A percentile compares a stretch with the other conserved stretches of the same genome.
Conservation (phyloP, 140 eudicot species). For the Flaveria floridana region DNA sequence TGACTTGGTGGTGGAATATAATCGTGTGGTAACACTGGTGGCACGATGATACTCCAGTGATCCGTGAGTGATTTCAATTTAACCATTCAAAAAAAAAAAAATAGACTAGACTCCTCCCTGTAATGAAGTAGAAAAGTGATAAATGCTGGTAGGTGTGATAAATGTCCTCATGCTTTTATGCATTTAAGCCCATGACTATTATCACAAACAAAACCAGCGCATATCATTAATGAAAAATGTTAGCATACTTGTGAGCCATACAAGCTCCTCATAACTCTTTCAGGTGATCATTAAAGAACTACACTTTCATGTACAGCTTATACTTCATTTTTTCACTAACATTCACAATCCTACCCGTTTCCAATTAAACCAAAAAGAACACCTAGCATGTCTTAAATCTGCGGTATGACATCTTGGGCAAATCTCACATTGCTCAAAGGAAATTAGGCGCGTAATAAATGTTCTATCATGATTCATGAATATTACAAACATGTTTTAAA, state of each 20-base stretch:
- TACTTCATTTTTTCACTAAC: not conserved
- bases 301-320: constrained; percentile 24
- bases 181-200: constrained; percentile 19
- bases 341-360: not conserved
- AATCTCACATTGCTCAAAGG: not conserved
- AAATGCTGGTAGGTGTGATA: constrained; percentile 21
- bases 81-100: too few species aligned
- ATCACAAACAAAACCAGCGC: constrained; percentile 36
- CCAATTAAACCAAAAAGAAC: not conserved
- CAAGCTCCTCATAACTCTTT: constrained; percentile 33
- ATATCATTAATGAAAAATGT: constrained; percentile 10
- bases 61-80: too few species aligned
- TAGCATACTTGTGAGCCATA: constrained; percentile 32
- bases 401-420: not conserved
- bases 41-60: too few species aligned
- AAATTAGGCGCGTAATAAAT: not conserved
- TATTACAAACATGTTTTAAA: not conserved
- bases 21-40: too few species aligned
- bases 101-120: not conserved
- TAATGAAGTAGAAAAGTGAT: constrained; percentile 4
- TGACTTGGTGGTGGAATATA: too few species aligned
- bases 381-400: not conserved
- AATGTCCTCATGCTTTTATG: constrained; percentile 25
- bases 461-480: not conserved
- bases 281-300: constrained; percentile 30